These are phyloP conservation scores for Scolecobasidium constrictum DNA, from an alignment of 2,329 filamentous ascomycete genomes.

Conservation along the genomic window DNA sequence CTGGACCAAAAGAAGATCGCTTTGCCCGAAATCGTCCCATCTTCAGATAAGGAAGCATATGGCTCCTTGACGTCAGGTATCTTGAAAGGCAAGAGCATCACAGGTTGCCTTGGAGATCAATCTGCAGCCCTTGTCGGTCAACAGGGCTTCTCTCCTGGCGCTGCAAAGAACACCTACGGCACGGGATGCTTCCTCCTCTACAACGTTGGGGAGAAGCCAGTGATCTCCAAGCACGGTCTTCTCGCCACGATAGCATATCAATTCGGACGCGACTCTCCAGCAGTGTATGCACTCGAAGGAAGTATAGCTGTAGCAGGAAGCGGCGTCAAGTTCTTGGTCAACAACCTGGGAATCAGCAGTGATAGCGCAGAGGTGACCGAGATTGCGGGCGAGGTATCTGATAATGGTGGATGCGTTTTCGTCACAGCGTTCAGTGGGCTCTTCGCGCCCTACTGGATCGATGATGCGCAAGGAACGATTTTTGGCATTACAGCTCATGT, in stretches of 20 bases:
- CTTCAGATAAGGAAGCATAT: constrained; percentile 63
- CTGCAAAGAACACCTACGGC: constrained; percentile 85
- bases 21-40: constrained; percentile 75
- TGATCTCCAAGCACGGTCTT: constrained; percentile 62
- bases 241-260: constrained; percentile 83
- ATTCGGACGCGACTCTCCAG: constrained; percentile 54
- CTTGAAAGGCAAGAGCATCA: constrained; percentile 60
- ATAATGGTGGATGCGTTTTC: constrained; percentile 75
- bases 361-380: constrained; percentile 53
- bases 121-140: constrained; percentile 79
- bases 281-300: constrained; percentile 72
- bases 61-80: constrained; percentile 55
- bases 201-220: constrained; percentile 75
- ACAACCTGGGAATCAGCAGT: constrained; percentile 53
- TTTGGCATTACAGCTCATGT: constrained; percentile 60
- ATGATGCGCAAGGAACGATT: constrained; percentile 80
- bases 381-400: constrained; percentile 51
- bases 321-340: constrained; percentile 59
- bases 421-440: constrained; percentile 87
- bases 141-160: constrained; percentile 69
- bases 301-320: constrained; percentile 75
- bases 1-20: constrained; percentile 61
- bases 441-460: constrained; percentile 91
- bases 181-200: constrained; percentile 85
- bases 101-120: constrained; percentile 81